phyloP scores from a whole-genome alignment of 805 yeast genomes.

The Barnettozyma vustinii region DNA sequence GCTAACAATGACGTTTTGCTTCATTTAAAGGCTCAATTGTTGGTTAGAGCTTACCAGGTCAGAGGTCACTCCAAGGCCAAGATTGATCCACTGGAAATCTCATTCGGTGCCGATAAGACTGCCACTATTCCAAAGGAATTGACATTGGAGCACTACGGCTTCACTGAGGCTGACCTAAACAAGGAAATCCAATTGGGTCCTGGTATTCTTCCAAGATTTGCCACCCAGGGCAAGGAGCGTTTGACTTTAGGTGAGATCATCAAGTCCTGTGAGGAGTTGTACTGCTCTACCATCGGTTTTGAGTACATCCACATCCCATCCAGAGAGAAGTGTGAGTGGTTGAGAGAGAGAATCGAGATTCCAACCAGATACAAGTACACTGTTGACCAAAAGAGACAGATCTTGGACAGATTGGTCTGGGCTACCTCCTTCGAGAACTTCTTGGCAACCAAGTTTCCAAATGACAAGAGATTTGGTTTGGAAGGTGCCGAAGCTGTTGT shows the following conservation, averaged over 20 bases:
- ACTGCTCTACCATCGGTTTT: slow-evolving; percentile 85
- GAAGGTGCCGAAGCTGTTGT: slow-evolving; percentile 98
- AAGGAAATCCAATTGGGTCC: slow-evolving; percentile 90
- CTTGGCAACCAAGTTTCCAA: slow-evolving; percentile 92
- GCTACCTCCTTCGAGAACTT: slow-evolving; percentile 90
- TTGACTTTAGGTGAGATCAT: slow-evolving; percentile 77
- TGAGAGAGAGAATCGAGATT: slow-evolving; percentile 92
- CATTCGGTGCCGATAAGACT: slow-evolving; percentile 63
- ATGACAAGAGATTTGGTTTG: slow-evolving; percentile 96
- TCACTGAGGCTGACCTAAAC: slow-evolving; percentile 79
- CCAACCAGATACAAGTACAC: slow-evolving; percentile 81
- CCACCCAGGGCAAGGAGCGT: slow-evolving; percentile 49
- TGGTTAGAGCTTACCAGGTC: slow-evolving; percentile 98
- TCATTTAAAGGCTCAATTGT: slow-evolving; percentile 91
- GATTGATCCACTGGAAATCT: slow-evolving; percentile 91
- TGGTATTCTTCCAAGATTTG: slow-evolving; percentile 92
- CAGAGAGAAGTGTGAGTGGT: slow-evolving; percentile 95
- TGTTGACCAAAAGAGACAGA: slow-evolving; percentile 90
- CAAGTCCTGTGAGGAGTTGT: slow-evolving; percentile 70
- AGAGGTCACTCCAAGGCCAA: slow-evolving; percentile 96
- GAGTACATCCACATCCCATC: slow-evolving; percentile 97
- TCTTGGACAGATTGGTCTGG: slow-evolving; percentile 95
- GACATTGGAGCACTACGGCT: slow-evolving; percentile 88
- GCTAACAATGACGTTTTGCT: slow-evolving; percentile 58
- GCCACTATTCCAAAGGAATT: slow-evolving; percentile 72